Evolutionary conservation across 2,329 filamentous ascomycete genomes (phyloP), one percentile per base, ranked within the genome.

Genomic region (Epichloe uncinata): DNA sequence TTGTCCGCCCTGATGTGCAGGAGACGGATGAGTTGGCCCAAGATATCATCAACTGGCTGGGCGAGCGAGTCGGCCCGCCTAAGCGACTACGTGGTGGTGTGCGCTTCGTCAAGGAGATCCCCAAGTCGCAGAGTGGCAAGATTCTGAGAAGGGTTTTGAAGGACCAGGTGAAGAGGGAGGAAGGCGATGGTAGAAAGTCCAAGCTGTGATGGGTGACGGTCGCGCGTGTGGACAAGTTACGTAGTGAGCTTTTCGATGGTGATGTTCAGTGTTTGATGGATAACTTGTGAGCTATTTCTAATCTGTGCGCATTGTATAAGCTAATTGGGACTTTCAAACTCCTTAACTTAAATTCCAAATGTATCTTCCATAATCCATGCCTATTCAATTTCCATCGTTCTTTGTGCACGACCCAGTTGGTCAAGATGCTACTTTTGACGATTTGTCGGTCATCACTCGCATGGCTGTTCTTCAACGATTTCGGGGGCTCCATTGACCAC

Each of bases 1-100:
- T 68, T 8, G 56, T 61, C 4, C 57, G 65, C 16, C 53, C 65
- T 0, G 73, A 69, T 5, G 56, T 70, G 7, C 50, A 65, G 38
- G 60, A 60, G 35, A 60, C 57, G 5, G 64, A 69, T 7, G 60
- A 58, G 37, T 54, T 62, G 8, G 64, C 61, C 2, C 53, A 59
- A n/a, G 65, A 67, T 11, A 68, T 70, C 18, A 48, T 57, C 5
- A 54, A 61, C 33, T 70, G 66, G 66, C 51, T 68, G 59, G 75
- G 77, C 16, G 73, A 73, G 46, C 77, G 77, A 49, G 84, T 88
- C 4, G 75, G 79, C 0, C 73, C 68, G 46, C 75, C 82, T 57
- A 90, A 90, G 67, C 73, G 77, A 58, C 69, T 89, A 56, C 82
- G 80, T 4, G 85, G 85, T 0, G 85, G 85, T 1, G 78, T 90